Evolutionary conservation across 2,329 filamentous ascomycete species (phyloP).

Genomic region (Trichoderma sp.): DNA sequence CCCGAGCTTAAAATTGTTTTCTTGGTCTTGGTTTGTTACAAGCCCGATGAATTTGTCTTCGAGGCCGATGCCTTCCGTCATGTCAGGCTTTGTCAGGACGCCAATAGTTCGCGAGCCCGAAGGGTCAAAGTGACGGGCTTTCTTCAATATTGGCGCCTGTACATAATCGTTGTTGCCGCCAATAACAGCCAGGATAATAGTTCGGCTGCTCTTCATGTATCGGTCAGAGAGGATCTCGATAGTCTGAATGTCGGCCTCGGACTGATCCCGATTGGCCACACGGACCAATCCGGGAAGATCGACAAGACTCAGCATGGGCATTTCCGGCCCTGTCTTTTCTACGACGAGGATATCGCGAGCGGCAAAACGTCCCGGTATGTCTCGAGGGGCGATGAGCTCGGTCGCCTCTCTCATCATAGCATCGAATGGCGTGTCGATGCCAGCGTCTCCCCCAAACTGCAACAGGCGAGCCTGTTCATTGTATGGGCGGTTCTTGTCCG

Average conservation of each 20-base stretch:
- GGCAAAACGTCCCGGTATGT: conserved; percentile 52
- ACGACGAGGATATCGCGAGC: conserved; percentile 58
- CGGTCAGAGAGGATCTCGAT: conserved; percentile 54
- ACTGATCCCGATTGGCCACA: conserved; percentile 56
- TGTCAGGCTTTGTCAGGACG: conserved; percentile 55
- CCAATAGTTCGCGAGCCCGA: conserved; percentile 52
- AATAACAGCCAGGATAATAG: conserved; percentile 58
- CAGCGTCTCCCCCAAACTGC: conserved; percentile 51
- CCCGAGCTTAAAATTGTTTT: conserved; percentile 54
- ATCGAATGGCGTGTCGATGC: conserved; percentile 50
- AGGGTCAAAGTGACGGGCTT: conserved; percentile 54
- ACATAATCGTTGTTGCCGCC: conserved; percentile 59
- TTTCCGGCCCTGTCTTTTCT: conserved; percentile 60
- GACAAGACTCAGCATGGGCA: conserved; percentile 62
- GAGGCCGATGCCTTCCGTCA: conserved; percentile 54
- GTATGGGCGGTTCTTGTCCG: conserved; percentile 50
- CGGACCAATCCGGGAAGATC: conserved; percentile 62
- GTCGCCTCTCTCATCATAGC: conserved; percentile 54
- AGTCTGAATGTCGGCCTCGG: conserved; percentile 53
- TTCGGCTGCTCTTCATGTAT: conserved; percentile 59
- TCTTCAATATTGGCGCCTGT: conserved; percentile 53
- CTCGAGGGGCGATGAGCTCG: conserved; percentile 53
- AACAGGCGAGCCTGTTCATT: conserved; percentile 51
- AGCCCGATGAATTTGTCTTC: conserved; percentile 58
- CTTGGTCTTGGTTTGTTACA: conserved; percentile 51